These are phyloP conservation scores for Amphicarpaea edgeworthii DNA, from an alignment of 306 rosid genomes.

Conservation along the genomic window DNA sequence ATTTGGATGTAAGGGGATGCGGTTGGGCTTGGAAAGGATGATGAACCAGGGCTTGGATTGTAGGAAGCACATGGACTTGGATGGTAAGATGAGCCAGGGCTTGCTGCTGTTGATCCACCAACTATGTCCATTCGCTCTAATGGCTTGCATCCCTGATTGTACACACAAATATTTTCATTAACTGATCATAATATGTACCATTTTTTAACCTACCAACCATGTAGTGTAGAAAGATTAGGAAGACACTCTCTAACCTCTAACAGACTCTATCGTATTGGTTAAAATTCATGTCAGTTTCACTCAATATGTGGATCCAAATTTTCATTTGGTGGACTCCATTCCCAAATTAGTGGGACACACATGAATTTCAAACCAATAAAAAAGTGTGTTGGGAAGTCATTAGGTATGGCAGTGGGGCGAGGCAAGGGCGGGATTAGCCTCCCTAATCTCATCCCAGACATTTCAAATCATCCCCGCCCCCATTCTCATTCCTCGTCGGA, in stretches of 20 bases:
- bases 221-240: no score
- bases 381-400: neutral
- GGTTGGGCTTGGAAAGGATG: conserved; percentile 94
- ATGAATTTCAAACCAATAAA: neutral
- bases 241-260: conserved; percentile 1
- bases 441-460: no score
- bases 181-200: conserved; percentile 14
- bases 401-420: no score
- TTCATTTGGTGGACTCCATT: neutral
- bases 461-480: no score
- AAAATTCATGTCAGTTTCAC: neutral
- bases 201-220: no score
- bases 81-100: conserved; percentile 87
- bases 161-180: conserved; percentile 37
- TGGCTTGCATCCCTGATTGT: conserved; percentile 91
- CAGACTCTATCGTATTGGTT: no score
- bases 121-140: conserved; percentile 68
- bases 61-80: conserved; percentile 86
- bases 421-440: no score
- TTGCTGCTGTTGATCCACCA: conserved; percentile 75
- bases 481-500: no score
- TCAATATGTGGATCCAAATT: no score
- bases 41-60: conserved; percentile 92
- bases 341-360: neutral
- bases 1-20: conserved; percentile 71